Evolutionary conservation across 169 alveolate genomes (phyloP).

Genomic region (Plasmodium blacklocki): DNA sequence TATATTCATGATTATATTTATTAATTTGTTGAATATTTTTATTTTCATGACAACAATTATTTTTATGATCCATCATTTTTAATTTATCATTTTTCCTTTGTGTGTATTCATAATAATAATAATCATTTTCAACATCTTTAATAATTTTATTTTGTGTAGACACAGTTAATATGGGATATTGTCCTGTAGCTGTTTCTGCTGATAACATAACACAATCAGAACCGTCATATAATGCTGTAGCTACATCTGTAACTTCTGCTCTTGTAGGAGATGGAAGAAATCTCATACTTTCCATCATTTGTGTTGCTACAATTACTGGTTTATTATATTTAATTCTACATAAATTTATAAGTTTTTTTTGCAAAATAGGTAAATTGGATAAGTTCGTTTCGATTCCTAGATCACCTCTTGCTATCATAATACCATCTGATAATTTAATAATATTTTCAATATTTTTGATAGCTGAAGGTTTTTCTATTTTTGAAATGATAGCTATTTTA

Average conservation of each 20-base stretch:
- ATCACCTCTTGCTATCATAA: conserved; percentile 99
- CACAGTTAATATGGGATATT: conserved; percentile 85
- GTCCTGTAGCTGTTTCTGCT: conserved; percentile 90
- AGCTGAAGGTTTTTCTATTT: conserved; percentile 96
- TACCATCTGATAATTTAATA: conserved; percentile 94
- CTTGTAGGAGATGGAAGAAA: conserved; percentile 96
- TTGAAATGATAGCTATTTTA: conserved; percentile 90
- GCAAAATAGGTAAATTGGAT: conserved; percentile 92
- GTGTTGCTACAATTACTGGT: conserved; percentile 97
- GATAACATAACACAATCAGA: conserved; percentile 95
- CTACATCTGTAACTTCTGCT: conserved; percentile 98
- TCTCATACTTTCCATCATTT: conserved; percentile 97
- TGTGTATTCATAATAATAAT: conserved; percentile 74
- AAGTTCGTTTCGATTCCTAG: conserved; percentile 97
- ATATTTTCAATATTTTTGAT: conserved; percentile 93
- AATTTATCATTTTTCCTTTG: conserved; percentile 75
- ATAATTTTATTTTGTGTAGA: conserved; percentile 81
- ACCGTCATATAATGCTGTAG: conserved; percentile 97
- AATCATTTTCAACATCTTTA: conserved; percentile 81
- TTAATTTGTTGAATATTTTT: background rate
- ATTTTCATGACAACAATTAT: conserved; percentile 2
- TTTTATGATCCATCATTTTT: background rate
- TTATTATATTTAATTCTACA: conserved; percentile 90
- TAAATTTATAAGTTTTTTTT: conserved; percentile 89
- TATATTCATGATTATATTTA: background rate